Percentiles rank a stretch among this genome's conserved stretches.
Conservation (phyloP, 768 basidiomycete species). For the Boletellus sp. region DNA sequence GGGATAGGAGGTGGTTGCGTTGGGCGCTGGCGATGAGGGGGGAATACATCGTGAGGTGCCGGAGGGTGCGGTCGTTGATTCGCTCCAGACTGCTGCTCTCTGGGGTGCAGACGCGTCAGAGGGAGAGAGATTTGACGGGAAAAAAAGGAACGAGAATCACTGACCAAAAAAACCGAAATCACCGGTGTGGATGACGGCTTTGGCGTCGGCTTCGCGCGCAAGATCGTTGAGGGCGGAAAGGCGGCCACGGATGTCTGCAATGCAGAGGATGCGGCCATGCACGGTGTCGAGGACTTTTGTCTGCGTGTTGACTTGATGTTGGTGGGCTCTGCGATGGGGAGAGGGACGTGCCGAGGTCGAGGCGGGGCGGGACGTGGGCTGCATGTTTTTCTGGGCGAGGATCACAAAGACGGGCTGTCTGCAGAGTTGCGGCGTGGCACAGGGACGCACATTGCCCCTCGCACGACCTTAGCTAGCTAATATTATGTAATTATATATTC, state of each 20-base stretch:
- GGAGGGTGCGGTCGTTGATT: constrained; percentile 93
- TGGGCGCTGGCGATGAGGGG: constrained; percentile 85
- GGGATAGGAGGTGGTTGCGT: constrained; percentile 69
- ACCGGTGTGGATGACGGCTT: constrained; percentile 94
- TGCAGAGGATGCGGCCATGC: constrained; percentile 88
- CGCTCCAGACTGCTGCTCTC: constrained; percentile 78
- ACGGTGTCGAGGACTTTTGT: constrained; percentile 74
- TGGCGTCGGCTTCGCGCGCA: constrained; percentile 82
- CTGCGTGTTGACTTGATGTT: constrained; percentile 62
- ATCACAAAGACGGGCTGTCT: constrained; percentile 17
- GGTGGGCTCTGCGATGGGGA: constrained; percentile 46
- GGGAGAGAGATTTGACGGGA: background rate
- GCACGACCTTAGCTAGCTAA: background rate
- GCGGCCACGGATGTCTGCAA: constrained; percentile 91
- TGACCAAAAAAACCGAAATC: constrained; percentile 98
- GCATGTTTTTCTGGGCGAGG: constrained; percentile 41
- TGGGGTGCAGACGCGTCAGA: constrained; percentile 33
- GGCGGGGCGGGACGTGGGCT: constrained; percentile 52
- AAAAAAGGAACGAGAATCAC: constrained; percentile 19
- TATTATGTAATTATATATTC: constrained; percentile 31
- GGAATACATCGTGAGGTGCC: constrained; percentile 95
- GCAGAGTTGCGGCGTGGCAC: constrained; percentile 6
- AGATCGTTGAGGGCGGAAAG: constrained; percentile 87
- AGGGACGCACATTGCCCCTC: constrained; percentile 4
- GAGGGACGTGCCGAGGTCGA: constrained; percentile 62